These are phyloP conservation scores for Globisporangium iwayamae DNA, from an alignment of 352 stramenopile species.

Conservation along the genomic window DNA sequence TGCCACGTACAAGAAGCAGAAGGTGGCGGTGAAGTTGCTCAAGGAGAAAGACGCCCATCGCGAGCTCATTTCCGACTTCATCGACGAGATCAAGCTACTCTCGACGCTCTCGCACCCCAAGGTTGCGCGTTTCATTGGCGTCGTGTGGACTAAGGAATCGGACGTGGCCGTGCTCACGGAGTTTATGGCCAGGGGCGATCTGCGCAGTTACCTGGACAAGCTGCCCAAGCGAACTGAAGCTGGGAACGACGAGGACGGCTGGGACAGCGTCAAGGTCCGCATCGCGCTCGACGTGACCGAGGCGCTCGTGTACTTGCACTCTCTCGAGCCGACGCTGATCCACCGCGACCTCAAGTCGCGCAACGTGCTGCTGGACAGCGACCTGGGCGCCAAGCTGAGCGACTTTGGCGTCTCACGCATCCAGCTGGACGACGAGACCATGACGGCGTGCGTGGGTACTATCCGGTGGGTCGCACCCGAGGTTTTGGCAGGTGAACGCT, in stretches of 20 bases:
- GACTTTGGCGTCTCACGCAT: constrained; percentile 67
- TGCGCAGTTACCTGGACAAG: constrained; percentile 10
- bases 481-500: constrained; percentile 16
- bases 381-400: constrained; percentile 67
- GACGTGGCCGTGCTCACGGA: constrained; percentile 13
- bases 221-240: not conserved
- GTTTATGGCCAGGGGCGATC: constrained; percentile 13
- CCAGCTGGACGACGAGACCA: constrained; percentile 17
- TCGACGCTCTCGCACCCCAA: constrained; percentile 12
- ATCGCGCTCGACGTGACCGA: constrained; percentile 14
- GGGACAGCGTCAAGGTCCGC: not conserved
- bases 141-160: constrained; percentile 16
- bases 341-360: constrained; percentile 31
- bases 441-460: constrained; percentile 21
- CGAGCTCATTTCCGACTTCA: constrained; percentile 10
- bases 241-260: not conserved
- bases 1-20: constrained; percentile 11
- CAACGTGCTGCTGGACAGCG: constrained; percentile 21
- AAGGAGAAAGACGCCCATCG: constrained; percentile 11
- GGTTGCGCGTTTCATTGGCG: constrained; percentile 18
- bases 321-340: constrained; percentile 16
- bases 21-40: constrained; percentile 22
- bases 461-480: constrained; percentile 21
- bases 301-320: constrained; percentile 19
- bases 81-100: constrained; percentile 18